A percentile compares a stretch with the other conserved stretches of the same genome.
phyloP scores from a whole-genome alignment of 352 stramenopile genomes.

The Phytopythium delawarense region DNA sequence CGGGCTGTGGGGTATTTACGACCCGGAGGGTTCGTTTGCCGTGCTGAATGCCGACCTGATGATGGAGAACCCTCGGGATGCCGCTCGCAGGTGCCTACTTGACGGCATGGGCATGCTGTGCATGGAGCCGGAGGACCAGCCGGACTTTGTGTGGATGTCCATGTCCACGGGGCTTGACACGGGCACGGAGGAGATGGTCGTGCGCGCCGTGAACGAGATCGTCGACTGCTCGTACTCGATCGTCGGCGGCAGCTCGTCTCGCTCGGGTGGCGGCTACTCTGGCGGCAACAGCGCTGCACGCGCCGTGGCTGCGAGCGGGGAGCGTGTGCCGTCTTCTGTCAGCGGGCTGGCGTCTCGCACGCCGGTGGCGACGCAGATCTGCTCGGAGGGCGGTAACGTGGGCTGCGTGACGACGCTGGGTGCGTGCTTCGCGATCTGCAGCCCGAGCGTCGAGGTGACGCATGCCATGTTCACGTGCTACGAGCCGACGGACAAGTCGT shows the following conservation, averaged over 20 bases:
- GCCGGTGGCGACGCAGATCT: constrained; percentile 56
- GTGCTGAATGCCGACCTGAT: constrained; percentile 69
- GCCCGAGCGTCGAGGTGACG: constrained; percentile 71
- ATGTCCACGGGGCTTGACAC: constrained; percentile 30
- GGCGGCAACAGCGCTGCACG: neutral
- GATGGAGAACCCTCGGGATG: constrained; percentile 55
- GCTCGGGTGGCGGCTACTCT: constrained; percentile 19
- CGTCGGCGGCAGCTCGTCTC: constrained; percentile 51
- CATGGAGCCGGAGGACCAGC: constrained; percentile 70
- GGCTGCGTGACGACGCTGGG: constrained; percentile 68
- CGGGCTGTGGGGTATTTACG: constrained; percentile 78
- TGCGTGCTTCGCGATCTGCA: constrained; percentile 72
- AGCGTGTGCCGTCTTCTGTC: constrained; percentile 2
- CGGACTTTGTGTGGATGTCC: constrained; percentile 78
- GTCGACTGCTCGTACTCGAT: constrained; percentile 71
- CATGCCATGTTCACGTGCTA: constrained; percentile 84
- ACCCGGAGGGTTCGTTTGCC: constrained; percentile 76
- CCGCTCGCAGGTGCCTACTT: constrained; percentile 51
- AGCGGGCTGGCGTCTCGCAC: constrained; percentile 11
- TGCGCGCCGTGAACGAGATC: constrained; percentile 63
- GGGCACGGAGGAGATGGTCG: constrained; percentile 62
- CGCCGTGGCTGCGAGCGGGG: constrained; percentile 5
- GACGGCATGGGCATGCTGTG: constrained; percentile 67
- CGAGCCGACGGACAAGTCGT: constrained; percentile 62
- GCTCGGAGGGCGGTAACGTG: constrained; percentile 57